Base-by-base conservation (phyloP, 139 green algal genomes). In the Closterium sp. region DNA sequence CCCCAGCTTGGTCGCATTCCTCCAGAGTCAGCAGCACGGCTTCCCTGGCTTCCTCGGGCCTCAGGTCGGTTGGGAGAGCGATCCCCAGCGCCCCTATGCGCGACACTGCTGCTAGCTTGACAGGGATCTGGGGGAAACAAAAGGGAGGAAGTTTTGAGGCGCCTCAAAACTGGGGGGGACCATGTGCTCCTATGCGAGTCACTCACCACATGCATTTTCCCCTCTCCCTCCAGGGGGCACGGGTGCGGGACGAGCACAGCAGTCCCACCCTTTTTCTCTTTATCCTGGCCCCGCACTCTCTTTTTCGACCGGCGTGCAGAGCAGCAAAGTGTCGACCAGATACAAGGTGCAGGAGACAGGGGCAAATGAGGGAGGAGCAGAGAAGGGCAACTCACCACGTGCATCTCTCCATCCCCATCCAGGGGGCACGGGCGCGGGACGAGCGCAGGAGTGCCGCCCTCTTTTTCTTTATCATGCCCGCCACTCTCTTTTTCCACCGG, bases 131-230 rank as follows among this genome's bases (percentile, higher is more conserved):
- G n/a, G n/a, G n/a, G n/a, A n/a, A n/a, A 88, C 12, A 19, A 28
- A 88, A 38, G 19, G 33, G 84, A 66, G 84, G 33, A 83, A 83
- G 64, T 12, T 83, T 28, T 12, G 19, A 12, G 19, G 64, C n/a
- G n/a, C n/a, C n/a, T n/a, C n/a, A n/a, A n/a, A 12, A 83, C 19
- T 12, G n/a, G n/a, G n/a, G n/a, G n/a, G n/a, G n/a, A n/a, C n/a
- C n/a, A n/a, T n/a, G n/a, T n/a, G n/a, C n/a, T n/a, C n/a, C n/a
- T n/a, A n/a, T n/a, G n/a, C n/a, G n/a, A n/a, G n/a, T 83, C 12
- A 83, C 64, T 16, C 23, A 94, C 83, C 64, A 98, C 96, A 69
- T 97, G 89, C 94, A 97, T n/a, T 95, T 91, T 96, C 95, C 21
- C 76, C 94, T 21, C 91, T 85, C 12, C 84, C 38, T 19, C 66